Evolutionary conservation across 208 protist genomes (phyloP), one percentile per base, ranked within the genome.

Genomic region (Strigomonas galati): DNA sequence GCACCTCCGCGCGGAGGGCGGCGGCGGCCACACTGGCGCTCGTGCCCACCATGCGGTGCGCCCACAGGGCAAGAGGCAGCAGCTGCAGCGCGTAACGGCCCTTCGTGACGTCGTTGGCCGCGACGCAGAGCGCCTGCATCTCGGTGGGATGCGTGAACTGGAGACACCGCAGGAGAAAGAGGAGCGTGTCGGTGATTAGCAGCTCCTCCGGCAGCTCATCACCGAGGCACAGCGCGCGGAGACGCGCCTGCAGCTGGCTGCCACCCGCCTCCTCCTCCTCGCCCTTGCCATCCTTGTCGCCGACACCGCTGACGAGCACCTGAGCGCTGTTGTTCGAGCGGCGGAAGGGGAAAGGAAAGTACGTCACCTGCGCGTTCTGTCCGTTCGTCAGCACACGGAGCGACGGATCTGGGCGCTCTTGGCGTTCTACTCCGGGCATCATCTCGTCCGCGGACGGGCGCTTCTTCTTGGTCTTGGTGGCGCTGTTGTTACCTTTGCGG

Each of bases 31-130:
- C 19, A 12, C 46, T 72, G 31, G 7, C 30, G 17, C 58, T 15
- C 37, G 59, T 46, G 26, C 62, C 74, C 48, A 78, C 77, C 0
- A 35, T 64, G 0, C 53, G 35, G 53, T 87, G 72, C 15, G 86
- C n/a, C 24, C 54, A 69, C 27, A 90, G 60, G 5, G 71, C 68
- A 40, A 86, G 73, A n/a, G 84, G 78, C 17, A 94, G 70, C 26
- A 94, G 68, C 14, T 57, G 23, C 26, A 67, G 59, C 5, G 81
- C 78, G 72, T 85, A 89, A 31, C 82, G 80, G 31, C 79, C 79
- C 21, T 48, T 26, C 3, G 88, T 91, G 27, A 91, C 65, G 17
- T 69, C 63, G 53, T 94, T 77, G 17, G 77, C 76, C 9, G 69
- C 62, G 17, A 64, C 21, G 52, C 77, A 85, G 35, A 89, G 52